Conservation (phyloP, 768 basidiomycete genomes). For the Atractiella rhizophila region DNA sequence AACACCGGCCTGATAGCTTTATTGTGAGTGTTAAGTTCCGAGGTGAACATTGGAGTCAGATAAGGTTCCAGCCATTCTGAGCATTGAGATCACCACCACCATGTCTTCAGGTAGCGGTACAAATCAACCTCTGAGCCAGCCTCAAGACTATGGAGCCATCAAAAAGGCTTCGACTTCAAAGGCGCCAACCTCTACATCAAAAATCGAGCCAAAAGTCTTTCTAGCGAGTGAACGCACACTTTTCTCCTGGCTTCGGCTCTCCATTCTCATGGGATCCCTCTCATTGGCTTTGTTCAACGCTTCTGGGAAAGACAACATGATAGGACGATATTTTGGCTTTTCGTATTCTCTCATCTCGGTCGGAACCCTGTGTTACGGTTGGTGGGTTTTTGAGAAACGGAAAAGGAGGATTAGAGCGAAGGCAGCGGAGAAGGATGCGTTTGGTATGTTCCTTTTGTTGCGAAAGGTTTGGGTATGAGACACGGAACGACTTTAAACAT, state of each 20-base stretch:
- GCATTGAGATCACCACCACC: too few relatives aligned
- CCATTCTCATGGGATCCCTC: slow-evolving; percentile 58
- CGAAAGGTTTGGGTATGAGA: neutral
- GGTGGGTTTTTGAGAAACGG: slow-evolving; percentile 57
- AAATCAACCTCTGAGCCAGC: too few relatives aligned
- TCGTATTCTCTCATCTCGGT: slow-evolving; percentile 57
- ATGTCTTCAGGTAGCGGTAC: too few relatives aligned
- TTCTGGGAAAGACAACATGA: slow-evolving; percentile 40
- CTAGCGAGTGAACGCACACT: slow-evolving; percentile 30
- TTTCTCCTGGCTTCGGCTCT: slow-evolving; percentile 72
- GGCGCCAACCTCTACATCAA: too few relatives aligned
- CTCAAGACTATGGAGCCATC: too few relatives aligned
- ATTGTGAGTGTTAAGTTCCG: too few relatives aligned
- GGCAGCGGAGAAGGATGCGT: slow-evolving; percentile 60
- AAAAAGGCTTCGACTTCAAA: too few relatives aligned
- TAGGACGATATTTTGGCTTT: slow-evolving; percentile 39
- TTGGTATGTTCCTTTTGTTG: neutral
- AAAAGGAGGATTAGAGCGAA: slow-evolving; percentile 72
- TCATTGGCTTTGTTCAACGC: slow-evolving; percentile 63
- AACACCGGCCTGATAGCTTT: too few relatives aligned
- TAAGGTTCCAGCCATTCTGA: too few relatives aligned
- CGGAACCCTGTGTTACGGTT: slow-evolving; percentile 47
- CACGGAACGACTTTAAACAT: neutral
- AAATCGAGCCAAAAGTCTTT: slow-evolving; percentile 12
- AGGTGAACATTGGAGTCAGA: too few relatives aligned